phyloP scores from a whole-genome alignment of 2,329 filamentous ascomycete genomes.

The Aspergillus fijiensis region DNA sequence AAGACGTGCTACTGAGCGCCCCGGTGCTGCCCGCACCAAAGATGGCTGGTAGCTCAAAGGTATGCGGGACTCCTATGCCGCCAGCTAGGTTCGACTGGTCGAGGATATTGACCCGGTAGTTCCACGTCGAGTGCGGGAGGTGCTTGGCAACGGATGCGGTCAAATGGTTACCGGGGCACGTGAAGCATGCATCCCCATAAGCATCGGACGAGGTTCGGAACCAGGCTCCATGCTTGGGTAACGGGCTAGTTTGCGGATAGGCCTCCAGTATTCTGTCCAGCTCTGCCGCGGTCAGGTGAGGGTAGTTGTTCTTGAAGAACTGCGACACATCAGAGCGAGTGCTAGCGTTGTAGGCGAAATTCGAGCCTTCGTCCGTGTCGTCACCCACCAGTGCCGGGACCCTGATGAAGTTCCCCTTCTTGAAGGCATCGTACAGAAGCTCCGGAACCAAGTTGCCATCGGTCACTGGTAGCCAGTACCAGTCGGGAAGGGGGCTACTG shows the following conservation, averaged over 20 bases:
- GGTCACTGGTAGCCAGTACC: slow-evolving; percentile 56
- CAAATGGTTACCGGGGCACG: slow-evolving; percentile 46
- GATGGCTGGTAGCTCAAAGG: slow-evolving; percentile 31
- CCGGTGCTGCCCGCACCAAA: slow-evolving; percentile 32
- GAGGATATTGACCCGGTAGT: slow-evolving; percentile 52
- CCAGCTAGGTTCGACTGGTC: slow-evolving; percentile 36
- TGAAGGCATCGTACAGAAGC: slow-evolving; percentile 52
- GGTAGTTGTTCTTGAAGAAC: slow-evolving; percentile 59
- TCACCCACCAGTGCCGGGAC: slow-evolving; percentile 55
- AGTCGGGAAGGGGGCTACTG: slow-evolving; percentile 41
- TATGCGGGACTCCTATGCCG: slow-evolving; percentile 42
- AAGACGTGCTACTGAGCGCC: slow-evolving; percentile 28
- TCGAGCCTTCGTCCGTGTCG: slow-evolving; percentile 46
- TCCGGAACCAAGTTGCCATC: slow-evolving; percentile 56
- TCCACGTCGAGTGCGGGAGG: slow-evolving; percentile 41
- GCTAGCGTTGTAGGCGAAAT: slow-evolving; percentile 49
- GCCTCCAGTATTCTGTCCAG: slow-evolving; percentile 50
- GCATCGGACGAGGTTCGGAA: slow-evolving; percentile 39
- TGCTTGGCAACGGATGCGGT: slow-evolving; percentile 29
- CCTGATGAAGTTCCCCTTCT: slow-evolving; percentile 52
- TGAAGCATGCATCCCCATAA: slow-evolving; percentile 52
- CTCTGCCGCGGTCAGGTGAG: slow-evolving; percentile 51
- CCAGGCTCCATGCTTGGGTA: slow-evolving; percentile 35
- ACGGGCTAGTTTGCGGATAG: slow-evolving; percentile 48
- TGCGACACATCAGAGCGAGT: slow-evolving; percentile 49